Evolutionary conservation across 2,329 filamentous ascomycete species (phyloP).

Genomic region (Phyllosticta citriasiana): DNA sequence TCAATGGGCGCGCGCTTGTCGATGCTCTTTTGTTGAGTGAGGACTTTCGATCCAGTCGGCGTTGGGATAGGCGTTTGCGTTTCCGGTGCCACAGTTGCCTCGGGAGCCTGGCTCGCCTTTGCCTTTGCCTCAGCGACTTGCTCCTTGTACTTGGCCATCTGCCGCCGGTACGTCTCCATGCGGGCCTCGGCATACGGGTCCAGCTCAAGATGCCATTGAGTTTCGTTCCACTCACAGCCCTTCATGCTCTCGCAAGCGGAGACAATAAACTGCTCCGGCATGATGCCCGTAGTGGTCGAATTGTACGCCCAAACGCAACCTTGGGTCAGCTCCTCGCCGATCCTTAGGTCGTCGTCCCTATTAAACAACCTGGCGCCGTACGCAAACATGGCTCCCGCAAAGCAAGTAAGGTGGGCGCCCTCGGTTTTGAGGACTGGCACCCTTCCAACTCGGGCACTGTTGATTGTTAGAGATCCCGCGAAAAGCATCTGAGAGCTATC

Average conservation of each 20-base stretch:
- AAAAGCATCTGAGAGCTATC: conserved; percentile 34
- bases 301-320: conserved; percentile 56
- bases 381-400: conserved; percentile 60
- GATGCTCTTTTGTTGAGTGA: not conserved
- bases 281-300: conserved; percentile 47
- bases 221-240: conserved; percentile 36
- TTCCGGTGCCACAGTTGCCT: conserved; percentile 12
- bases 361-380: conserved; percentile 55
- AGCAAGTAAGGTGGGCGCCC: conserved; percentile 58
- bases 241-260: conserved; percentile 35
- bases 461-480: conserved; percentile 11
- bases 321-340: conserved; percentile 49
- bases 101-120: conserved; percentile 18
- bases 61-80: conserved; percentile 12
- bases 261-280: conserved; percentile 49
- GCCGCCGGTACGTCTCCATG: conserved; percentile 17
- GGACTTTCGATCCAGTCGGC: not conserved
- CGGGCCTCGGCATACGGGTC: conserved; percentile 25
- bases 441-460: not conserved
- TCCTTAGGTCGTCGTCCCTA: conserved; percentile 43
- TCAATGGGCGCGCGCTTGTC: not conserved
- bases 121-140: conserved; percentile 23
- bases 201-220: conserved; percentile 32
- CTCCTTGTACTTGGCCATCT: conserved; percentile 27
- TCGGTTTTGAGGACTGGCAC: conserved; percentile 23